phyloP scores from a whole-genome alignment of 345 rosid genomes.

The Clausena lansium region DNA sequence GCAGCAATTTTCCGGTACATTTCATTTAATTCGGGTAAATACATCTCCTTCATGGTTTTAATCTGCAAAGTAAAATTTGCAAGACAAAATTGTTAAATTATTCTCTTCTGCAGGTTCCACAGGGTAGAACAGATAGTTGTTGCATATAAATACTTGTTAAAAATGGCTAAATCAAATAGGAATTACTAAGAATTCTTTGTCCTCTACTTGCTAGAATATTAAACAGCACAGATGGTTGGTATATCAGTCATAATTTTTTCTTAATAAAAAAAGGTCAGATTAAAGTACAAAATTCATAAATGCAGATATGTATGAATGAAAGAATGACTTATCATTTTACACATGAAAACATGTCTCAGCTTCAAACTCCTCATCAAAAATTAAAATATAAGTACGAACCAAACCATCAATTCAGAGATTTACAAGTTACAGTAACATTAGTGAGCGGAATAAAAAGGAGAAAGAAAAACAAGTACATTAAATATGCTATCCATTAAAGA shows the following conservation, averaged over 20 bases:
- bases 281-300: not conserved
- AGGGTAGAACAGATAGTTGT: not conserved
- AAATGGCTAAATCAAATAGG: not conserved
- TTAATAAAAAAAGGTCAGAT: not conserved
- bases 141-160: not conserved
- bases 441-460: not conserved
- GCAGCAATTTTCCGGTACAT: slow-evolving; percentile 59
- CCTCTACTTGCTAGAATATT: not conserved
- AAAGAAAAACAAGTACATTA: not conserved
- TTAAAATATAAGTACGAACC: not conserved
- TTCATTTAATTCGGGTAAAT: slow-evolving; percentile 63
- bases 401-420: not conserved
- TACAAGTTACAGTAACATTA: not conserved
- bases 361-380: not conserved
- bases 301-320: not conserved
- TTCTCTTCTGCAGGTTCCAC: not conserved
- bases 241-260: not conserved
- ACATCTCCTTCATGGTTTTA: slow-evolving; percentile 63
- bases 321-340: not conserved
- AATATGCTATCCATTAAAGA: not conserved
- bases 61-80: slow-evolving; percentile 45
- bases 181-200: not conserved
- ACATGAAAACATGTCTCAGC: not conserved
- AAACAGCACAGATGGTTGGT: not conserved
- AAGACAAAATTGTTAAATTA: slow-evolving; percentile 13